Evolutionary conservation across 257 asterid species (phyloP), one percentile per base, ranked within the genome.

Genomic region (Misopates orontium): DNA sequence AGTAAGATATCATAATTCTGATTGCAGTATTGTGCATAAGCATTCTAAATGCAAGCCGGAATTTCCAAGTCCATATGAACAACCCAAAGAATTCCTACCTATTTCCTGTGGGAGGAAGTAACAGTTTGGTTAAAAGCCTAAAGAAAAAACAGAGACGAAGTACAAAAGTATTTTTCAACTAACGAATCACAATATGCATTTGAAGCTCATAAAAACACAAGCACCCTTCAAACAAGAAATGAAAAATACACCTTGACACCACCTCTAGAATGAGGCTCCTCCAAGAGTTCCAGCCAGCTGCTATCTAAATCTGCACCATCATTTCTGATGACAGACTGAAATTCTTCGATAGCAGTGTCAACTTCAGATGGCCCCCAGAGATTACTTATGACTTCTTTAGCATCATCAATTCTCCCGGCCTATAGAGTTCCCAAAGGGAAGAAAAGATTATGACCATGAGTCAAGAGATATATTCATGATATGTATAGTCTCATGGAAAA

Each of bases 261-360:
- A 90, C 97, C 96, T 90, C 89, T 82, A 74, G 89, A 88, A 80
- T 90, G 95, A 76, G 97, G 97, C 75, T 88, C 80, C 79, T 83
- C 79, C 56, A 84, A 72, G 54, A 86, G 90, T 52, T 90, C 97
- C 73, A 79, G 67, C 97, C 97, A 90, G 78, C 83, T 79, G 87
- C 85, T 86, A 44, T 84, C 85, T 78, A 78, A 75, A 83, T 81
- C 95, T 73, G 78, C 85, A 53, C 92, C 92, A 60, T 85, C 92
- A 56, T 70, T 79, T 76, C 79, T 75, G 64, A 79, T 75, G 71
- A 88, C 85, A 23, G 93, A 81, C 73, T 83, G 83, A 74, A 90
- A 82, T 52, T 90, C 95, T 78, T 83, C 88, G 40, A 88, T 74
- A 69, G 92, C 86, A 70, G 74, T 84, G 56, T 76, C 79, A 40